Conservation (phyloP, 768 basidiomycete species). For the Hydnomerulius pinastri region DNA sequence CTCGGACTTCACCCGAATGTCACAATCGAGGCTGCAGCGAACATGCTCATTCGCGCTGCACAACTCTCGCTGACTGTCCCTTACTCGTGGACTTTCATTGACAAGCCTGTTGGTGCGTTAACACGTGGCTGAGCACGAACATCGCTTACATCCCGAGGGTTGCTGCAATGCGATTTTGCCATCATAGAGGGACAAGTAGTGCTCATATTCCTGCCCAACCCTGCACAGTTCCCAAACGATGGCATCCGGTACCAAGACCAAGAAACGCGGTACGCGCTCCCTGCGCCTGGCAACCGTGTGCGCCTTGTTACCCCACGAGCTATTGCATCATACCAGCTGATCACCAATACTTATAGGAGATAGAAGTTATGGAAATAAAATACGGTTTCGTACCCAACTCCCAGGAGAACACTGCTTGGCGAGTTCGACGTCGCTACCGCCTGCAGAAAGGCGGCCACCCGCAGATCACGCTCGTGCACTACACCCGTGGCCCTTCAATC, state of each 20-base stretch:
- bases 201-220: slow-evolving; percentile 65
- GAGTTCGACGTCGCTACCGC: slow-evolving; percentile 70
- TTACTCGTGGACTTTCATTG: slow-evolving; percentile 74
- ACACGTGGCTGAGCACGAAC: not conserved
- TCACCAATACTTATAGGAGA: slow-evolving; percentile 48
- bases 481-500: slow-evolving; percentile 61
- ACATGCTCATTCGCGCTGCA: slow-evolving; percentile 62
- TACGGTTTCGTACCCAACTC: slow-evolving; percentile 74
- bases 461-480: slow-evolving; percentile 75
- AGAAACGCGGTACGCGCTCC: slow-evolving; percentile 56
- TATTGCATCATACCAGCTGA: not conserved
- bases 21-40: slow-evolving; percentile 56
- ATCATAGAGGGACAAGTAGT: slow-evolving; percentile 61
- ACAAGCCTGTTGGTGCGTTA: slow-evolving; percentile 69
- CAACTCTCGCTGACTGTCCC: slow-evolving; percentile 58
- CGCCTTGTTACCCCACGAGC: slow-evolving; percentile 26
- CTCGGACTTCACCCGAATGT: slow-evolving; percentile 58
- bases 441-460: slow-evolving; percentile 73
- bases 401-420: slow-evolving; percentile 62
- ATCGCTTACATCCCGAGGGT: not conserved
- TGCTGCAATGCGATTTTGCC: not conserved
- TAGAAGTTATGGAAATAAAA: slow-evolving; percentile 75
- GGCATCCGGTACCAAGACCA: slow-evolving; percentile 77
- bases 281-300: slow-evolving; percentile 58
- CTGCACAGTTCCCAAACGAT: slow-evolving; percentile 67